Base-by-base conservation (phyloP, 108 stramenopile genomes). In the Asterionellopsis glacialis region DNA sequence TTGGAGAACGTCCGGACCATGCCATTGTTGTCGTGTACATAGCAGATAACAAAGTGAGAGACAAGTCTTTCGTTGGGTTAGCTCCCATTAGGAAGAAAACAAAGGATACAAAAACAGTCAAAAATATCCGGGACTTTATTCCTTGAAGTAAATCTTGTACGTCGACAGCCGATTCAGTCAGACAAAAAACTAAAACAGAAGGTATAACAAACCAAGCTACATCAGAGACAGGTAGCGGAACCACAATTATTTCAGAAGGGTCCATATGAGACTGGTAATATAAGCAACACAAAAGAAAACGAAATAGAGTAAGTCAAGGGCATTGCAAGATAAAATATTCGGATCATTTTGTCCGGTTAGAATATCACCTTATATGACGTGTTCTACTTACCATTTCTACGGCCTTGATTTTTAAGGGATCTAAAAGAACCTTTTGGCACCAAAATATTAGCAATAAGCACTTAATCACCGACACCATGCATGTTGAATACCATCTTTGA, bases 21-120 rank as follows among this genome's bases (percentile, higher is more conserved):
- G 15, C 19, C 5, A 60, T n/a, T 14, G 59, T 60, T 23, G 59
- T 25, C 15, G 45, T 13, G 45, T 60, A 60, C 5, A 60, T 19
- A n/a, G 44, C 12, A 42, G 33, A 19, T 9, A 25, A 15, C 19
- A 60, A 21, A 5, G 43, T 60, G 25, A 45, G 59, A 40, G 14
- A 25, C 14, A 60, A n/a, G 44, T 21, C 45, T 60, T 44, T 42
- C 7, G 19, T 45, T 13, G 59, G 59, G 19, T 40, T 2, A 22
- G 45, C 45, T 19, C 59, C 59, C 19, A 41, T 45, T 6, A 53
- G 5, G 19, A 53, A 6, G 19, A 53, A 24, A 15, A 9, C 9
- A 9, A 21, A 5, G 52, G 21, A 11, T 11, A 24, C 19, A 1
- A 53, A 24, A 24, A 22, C 6, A 33, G 33, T 33, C 33, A 33